Evolutionary conservation across 208 protist genomes (phyloP).

Genomic region (Naegleria gruberi): DNA sequence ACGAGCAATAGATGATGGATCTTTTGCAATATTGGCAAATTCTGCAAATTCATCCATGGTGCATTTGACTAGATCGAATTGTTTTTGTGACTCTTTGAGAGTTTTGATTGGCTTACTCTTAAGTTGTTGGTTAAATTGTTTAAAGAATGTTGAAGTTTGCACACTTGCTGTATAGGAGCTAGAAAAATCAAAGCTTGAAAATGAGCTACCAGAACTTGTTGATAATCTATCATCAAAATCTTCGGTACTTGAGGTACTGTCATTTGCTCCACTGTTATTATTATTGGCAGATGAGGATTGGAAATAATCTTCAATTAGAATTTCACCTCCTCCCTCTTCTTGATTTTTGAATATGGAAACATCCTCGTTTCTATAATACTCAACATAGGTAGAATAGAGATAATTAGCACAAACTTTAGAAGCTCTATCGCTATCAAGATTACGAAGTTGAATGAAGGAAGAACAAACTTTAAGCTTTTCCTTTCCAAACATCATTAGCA

Average conservation of each 20-base stretch:
- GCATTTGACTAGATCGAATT: neutral
- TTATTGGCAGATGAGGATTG: too few relatives aligned
- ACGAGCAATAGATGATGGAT: neutral
- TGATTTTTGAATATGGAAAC: neutral
- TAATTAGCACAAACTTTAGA: neutral
- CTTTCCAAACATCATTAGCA: neutral
- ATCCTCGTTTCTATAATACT: neutral
- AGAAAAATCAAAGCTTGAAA: neutral
- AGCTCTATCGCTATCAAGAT: neutral
- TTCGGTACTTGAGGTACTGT: neutral
- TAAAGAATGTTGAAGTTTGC: neutral
- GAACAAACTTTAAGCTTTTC: neutral
- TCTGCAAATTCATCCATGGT: neutral
- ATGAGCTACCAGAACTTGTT: neutral
- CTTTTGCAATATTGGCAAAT: neutral
- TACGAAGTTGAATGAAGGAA: neutral
- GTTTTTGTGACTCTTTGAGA: neutral
- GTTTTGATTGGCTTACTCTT: neutral
- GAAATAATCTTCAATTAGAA: conserved; percentile 6
- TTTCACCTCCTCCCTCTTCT: neutral
- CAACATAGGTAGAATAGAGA: neutral
- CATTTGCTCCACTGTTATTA: neutral
- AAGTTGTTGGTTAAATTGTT: neutral
- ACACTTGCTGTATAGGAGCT: neutral
- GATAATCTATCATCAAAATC: neutral